Conservation (phyloP, 192 early-diverging fungal genomes). For the Cetraspora pellucida region DNA sequence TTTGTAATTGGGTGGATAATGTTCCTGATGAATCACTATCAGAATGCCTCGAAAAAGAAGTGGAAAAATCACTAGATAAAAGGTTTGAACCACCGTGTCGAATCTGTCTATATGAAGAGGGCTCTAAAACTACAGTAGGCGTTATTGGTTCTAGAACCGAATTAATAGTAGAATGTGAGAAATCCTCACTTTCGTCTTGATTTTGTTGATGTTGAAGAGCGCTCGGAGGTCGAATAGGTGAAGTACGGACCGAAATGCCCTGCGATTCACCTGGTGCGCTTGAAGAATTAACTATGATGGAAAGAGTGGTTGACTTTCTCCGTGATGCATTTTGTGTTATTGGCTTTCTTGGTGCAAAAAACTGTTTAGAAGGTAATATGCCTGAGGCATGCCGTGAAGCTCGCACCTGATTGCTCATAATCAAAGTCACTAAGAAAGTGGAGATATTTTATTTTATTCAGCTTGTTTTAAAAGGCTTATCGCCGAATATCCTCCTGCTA, state of each 20-base stretch:
- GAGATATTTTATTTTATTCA: too few species aligned
- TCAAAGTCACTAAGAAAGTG: neutral
- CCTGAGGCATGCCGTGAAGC: conserved; percentile 32
- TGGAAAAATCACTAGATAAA: conserved; percentile 4
- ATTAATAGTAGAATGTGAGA: conserved; percentile 20
- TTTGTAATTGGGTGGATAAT: neutral
- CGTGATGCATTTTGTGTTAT: conserved; percentile 1
- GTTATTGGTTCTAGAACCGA: conserved; percentile 10
- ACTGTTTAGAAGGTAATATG: conserved; percentile 32
- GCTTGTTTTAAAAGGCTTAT: too few species aligned
- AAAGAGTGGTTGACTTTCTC: neutral
- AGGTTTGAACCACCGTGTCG: neutral
- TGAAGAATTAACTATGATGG: too few species aligned
- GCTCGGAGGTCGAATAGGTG: too few species aligned
- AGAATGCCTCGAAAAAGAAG: conserved; percentile 10
- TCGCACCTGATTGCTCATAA: conserved; percentile 14
- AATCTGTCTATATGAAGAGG: conserved; percentile 5
- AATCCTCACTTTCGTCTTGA: too few species aligned
- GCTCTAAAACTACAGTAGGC: conserved; percentile 3
- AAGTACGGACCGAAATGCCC: too few species aligned
- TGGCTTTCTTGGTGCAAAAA: conserved; percentile 34
- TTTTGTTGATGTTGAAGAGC: too few species aligned
- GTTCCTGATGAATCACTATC: neutral
- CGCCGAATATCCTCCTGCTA: too few species aligned
- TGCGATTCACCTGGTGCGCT: too few species aligned